Conservation (phyloP, 2,329 filamentous ascomycete genomes). For the Sporothrix schenckii region DNA sequence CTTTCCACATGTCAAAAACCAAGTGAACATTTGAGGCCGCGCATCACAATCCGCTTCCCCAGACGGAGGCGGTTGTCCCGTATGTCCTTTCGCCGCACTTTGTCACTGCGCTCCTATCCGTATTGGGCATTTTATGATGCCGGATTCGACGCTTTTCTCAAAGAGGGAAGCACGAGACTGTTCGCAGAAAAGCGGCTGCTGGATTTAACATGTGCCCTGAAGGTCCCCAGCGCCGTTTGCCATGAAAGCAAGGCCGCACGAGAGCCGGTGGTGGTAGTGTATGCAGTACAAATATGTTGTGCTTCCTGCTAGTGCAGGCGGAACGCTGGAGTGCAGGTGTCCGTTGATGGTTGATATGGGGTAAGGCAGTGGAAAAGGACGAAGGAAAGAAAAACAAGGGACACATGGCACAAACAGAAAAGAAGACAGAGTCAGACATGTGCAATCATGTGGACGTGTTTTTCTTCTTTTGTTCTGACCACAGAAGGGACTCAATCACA, state of each 20-base stretch:
- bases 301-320: background rate
- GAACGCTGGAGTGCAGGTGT: background rate
- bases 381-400: background rate
- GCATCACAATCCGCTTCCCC: background rate
- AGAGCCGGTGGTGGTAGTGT: background rate
- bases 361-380: background rate
- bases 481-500: background rate
- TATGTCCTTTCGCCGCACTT: background rate
- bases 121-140: background rate
- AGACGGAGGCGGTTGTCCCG: background rate
- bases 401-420: background rate
- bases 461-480: background rate
- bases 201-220: conserved; percentile 3
- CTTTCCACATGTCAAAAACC: background rate
- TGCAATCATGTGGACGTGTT: conserved; percentile 4
- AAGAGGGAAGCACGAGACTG: background rate
- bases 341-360: background rate
- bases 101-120: background rate
- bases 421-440: conserved; percentile 8
- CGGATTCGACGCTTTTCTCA: background rate
- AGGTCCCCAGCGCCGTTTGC: background rate
- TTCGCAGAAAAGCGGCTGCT: background rate
- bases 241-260: background rate
- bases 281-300: too few species aligned
- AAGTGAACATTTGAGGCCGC: too few species aligned